These are phyloP conservation scores for Thalassiosira profunda DNA, from an alignment of 108 stramenopile species.

Conservation along the genomic window DNA sequence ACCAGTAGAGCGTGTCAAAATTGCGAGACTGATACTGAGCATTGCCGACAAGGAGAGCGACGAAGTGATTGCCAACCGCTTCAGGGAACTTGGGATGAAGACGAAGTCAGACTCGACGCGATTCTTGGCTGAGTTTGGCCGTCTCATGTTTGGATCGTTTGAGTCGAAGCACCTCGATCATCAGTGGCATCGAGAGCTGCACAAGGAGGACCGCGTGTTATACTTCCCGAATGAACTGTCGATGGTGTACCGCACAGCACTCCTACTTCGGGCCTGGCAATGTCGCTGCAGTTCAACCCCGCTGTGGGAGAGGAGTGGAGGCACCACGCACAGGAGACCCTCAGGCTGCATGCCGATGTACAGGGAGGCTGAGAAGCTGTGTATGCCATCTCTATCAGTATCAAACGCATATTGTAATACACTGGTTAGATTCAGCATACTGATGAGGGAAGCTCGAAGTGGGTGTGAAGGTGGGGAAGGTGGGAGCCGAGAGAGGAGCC, in stretches of 20 bases:
- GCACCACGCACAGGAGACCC: slow-evolving; percentile 54
- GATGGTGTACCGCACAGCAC: slow-evolving; percentile 77
- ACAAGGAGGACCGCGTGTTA: slow-evolving; percentile 60
- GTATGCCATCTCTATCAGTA: no score
- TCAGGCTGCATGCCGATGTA: slow-evolving; percentile 4
- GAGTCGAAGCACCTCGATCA: slow-evolving; percentile 63
- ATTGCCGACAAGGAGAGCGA: slow-evolving; percentile 75
- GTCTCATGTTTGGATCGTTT: slow-evolving; percentile 78
- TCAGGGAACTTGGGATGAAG: slow-evolving; percentile 66
- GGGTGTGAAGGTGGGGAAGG: no score
- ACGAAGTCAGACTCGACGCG: slow-evolving; percentile 74
- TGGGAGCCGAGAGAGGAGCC: no score
- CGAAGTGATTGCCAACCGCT: slow-evolving; percentile 59
- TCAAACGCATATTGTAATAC: no score
- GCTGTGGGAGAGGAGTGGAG: slow-evolving; percentile 71
- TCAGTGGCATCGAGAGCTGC: slow-evolving; percentile 66
- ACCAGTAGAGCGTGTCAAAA: slow-evolving; percentile 50
- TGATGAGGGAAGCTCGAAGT: no score
- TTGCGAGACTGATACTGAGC: slow-evolving; percentile 68
- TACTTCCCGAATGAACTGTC: slow-evolving; percentile 80
- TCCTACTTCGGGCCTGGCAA: slow-evolving; percentile 74
- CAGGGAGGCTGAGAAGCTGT: no score
- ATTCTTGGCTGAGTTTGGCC: slow-evolving; percentile 72
- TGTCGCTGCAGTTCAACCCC: slow-evolving; percentile 75
- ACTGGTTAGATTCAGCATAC: no score